Evolutionary conservation across 2,329 filamentous ascomycete genomes (phyloP).

Genomic region (Lasiodiplodia hormozganensis): DNA sequence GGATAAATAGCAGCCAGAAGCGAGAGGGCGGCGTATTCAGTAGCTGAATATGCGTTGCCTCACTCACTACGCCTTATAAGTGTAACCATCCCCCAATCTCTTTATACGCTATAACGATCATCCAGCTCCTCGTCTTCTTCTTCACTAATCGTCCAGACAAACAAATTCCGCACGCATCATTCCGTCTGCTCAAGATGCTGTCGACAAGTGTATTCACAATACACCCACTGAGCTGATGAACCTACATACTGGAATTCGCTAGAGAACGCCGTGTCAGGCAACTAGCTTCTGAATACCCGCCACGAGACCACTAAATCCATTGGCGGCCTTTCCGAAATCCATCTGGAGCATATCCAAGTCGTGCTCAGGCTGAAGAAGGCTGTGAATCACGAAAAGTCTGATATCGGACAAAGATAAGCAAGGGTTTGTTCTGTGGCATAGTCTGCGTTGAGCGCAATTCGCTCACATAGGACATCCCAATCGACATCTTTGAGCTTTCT

Average conservation of each 20-base stretch:
- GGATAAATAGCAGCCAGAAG: not conserved
- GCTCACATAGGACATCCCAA: not conserved
- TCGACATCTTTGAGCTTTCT: slow-evolving; percentile 6
- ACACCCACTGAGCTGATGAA: not conserved
- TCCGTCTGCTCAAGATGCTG: too few relatives aligned
- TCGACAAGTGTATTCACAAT: too few relatives aligned
- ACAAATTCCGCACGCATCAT: too few relatives aligned
- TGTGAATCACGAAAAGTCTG: too few relatives aligned
- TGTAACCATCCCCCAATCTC: too few relatives aligned
- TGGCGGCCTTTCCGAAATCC: not conserved
- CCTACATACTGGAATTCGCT: not conserved
- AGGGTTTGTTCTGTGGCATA: not conserved
- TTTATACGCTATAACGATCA: too few relatives aligned
- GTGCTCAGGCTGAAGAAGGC: too few relatives aligned
- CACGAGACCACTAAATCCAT: not conserved
- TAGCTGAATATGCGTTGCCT: not conserved
- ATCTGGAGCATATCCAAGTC: too few relatives aligned
- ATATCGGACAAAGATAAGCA: not conserved
- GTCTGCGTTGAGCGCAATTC: not conserved
- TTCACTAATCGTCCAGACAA: too few relatives aligned
- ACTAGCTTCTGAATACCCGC: not conserved
- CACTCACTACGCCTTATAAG: not conserved
- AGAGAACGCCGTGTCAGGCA: not conserved
- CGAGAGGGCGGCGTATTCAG: not conserved
- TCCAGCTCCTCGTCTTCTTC: too few relatives aligned